Percentiles rank a stretch among this genome's conserved stretches.
phyloP scores from a whole-genome alignment of 768 basidiomycete genomes.

The Serendipita sp. region DNA sequence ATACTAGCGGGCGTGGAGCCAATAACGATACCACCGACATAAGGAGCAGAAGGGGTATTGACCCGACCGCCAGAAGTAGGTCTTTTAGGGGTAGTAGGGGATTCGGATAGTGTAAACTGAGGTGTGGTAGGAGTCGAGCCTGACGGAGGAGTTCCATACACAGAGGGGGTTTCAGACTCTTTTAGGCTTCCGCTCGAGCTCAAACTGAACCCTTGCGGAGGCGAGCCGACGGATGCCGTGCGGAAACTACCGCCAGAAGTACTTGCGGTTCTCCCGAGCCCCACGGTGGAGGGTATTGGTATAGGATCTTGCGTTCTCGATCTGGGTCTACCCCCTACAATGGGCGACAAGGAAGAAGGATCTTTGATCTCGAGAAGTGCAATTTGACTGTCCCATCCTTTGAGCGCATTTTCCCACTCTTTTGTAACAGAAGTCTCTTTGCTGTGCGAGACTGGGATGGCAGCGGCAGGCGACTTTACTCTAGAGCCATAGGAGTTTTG shows the following conservation, averaged over 20 bases:
- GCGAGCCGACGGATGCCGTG: neutral
- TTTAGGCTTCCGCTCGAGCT: neutral
- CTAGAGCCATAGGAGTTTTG: conserved; percentile 1
- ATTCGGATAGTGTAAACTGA: too few relatives aligned
- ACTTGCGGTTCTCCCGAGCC: neutral
- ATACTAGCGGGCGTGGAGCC: neutral
- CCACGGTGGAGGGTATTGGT: neutral
- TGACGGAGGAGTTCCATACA: neutral
- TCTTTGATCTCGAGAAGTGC: neutral
- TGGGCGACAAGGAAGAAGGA: neutral
- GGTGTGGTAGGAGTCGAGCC: neutral
- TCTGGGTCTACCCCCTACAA: neutral
- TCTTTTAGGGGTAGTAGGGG: neutral
- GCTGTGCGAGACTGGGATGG: neutral
- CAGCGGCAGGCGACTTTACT: too few relatives aligned
- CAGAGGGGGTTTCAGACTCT: neutral
- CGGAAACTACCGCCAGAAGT: neutral
- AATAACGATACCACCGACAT: neutral
- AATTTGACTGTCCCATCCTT: conserved; percentile 30
- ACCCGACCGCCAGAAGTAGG: neutral
- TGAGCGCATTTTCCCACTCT: conserved; percentile 34
- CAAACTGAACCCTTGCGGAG: neutral
- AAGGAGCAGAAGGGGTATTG: neutral
- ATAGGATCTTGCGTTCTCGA: conserved; percentile 1
- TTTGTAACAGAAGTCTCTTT: neutral